Evolutionary conservation across 805 yeast genomes (phyloP), one percentile per base, ranked within the genome.

Genomic region (Cyberlindnera subsufficiens): DNA sequence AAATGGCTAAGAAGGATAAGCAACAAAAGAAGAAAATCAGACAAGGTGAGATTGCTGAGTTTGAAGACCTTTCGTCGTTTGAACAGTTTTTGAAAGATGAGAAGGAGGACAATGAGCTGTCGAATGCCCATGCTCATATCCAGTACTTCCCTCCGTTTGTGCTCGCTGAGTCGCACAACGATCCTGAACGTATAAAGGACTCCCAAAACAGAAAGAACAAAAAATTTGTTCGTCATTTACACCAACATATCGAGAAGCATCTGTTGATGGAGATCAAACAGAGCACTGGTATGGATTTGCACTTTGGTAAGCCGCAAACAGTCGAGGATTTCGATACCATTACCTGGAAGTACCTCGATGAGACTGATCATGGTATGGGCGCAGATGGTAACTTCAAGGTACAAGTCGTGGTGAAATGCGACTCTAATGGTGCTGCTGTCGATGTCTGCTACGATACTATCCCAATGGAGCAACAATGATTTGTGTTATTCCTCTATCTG

Each of bases 141-240:
- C 69, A 68, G 39, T 84, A 84, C 63, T 71, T 77, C 55, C 93
- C 93, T 17, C 91, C 91, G 39, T 84, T 84, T 58, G 75, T 84
- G 38, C 51, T 82, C 60, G 74, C 75, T 49, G 83, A 78, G 44
- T 74, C 80, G 47, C 86, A 80, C 50, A 77, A 80, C 44, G 79
- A 82, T 55, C 77, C 80, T 45, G 89, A 83, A 41, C 82, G 80
- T 58, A 75, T 83, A 48, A 81, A 82, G 60, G 82, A 83, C 27
- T 77, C 84, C 35, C 79, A 77, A 70, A 83, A 82, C 63, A 78
- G 82, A 47, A 78, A 83, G 59, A 79, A 82, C 44, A 75, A 78
- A 54, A 82, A 82, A 63, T 84, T 82, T 58, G 78, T 77, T 46
- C 72, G 91, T 59, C 82, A 82, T 61, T 70, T 84, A 60, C 82